These are phyloP conservation scores for Wickerhamiella australiensis DNA, from an alignment of 805 yeast genomes.

Conservation along the genomic window DNA sequence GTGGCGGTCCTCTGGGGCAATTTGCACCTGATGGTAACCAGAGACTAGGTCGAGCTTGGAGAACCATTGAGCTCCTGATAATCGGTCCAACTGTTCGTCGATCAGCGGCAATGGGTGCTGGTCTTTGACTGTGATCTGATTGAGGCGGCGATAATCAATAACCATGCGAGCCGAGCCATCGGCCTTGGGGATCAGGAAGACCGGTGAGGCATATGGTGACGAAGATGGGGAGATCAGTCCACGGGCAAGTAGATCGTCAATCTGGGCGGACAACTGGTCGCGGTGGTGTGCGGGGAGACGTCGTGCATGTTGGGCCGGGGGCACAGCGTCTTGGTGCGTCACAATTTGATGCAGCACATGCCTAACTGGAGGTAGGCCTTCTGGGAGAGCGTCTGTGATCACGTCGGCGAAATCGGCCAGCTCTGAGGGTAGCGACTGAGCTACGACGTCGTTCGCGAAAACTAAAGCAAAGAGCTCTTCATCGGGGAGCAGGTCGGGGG, in stretches of 20 bases:
- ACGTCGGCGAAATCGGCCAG: neutral
- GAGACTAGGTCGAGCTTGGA: slow-evolving; percentile 1
- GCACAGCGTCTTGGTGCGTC: neutral
- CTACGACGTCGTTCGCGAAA: neutral
- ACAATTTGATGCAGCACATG: neutral
- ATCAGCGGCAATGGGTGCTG: slow-evolving; percentile 4
- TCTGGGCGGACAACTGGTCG: neutral
- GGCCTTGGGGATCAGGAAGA: slow-evolving; percentile 1
- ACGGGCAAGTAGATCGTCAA: neutral
- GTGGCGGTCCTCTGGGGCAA: neutral
- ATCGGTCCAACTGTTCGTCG: neutral
- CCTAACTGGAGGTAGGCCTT: neutral
- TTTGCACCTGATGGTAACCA: neutral
- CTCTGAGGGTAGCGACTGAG: neutral
- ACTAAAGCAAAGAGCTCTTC: neutral
- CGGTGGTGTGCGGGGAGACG: neutral
- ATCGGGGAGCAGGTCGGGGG: neutral
- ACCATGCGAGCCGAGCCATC: neutral
- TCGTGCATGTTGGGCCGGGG: neutral
- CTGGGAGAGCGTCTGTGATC: neutral
- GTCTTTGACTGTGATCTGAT: neutral
- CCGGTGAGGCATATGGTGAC: neutral
- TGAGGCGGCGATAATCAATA: slow-evolving; percentile 1
- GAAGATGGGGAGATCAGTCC: neutral
- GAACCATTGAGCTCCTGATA: neutral